Percentiles rank a stretch among this genome's conserved stretches.
Evolutionary conservation across 2,329 filamentous ascomycete genomes (phyloP).

Genomic region (Epichloe gansuensis): DNA sequence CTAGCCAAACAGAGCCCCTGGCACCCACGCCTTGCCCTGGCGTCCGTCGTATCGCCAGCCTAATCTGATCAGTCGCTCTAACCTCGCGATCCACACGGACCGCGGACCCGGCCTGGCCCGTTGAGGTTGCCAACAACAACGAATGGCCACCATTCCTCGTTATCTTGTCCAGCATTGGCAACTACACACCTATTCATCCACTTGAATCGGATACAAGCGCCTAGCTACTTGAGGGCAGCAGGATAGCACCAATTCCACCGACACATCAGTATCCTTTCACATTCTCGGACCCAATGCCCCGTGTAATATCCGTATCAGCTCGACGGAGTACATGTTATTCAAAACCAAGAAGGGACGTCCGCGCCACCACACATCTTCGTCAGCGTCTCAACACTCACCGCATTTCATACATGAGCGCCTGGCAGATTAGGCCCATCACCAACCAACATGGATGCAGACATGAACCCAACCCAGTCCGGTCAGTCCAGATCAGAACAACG

Average conservation of each 20-base stretch:
- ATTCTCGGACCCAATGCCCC: neutral
- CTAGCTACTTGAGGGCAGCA: no score
- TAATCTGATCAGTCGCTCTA: neutral
- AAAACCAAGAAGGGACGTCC: no score
- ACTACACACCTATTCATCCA: neutral
- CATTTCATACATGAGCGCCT: no score
- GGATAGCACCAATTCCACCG: no score
- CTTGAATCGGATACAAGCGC: no score
- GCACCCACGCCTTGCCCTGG: neutral
- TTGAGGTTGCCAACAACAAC: neutral
- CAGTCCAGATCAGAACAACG: no score
- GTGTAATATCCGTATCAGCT: neutral
- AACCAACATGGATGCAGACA: no score
- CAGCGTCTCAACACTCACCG: no score
- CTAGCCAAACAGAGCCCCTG: neutral
- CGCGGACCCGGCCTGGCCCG: neutral
- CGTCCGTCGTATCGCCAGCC: neutral
- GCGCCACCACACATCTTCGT: no score
- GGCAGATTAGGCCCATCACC: no score
- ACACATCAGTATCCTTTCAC: neutral
- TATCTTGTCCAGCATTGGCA: neutral
- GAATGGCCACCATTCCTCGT: neutral
- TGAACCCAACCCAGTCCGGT: no score
- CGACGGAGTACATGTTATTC: no score
- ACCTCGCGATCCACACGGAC: neutral